Base-by-base conservation (phyloP, 805 yeast species). In the Starmerella asiatica region DNA sequence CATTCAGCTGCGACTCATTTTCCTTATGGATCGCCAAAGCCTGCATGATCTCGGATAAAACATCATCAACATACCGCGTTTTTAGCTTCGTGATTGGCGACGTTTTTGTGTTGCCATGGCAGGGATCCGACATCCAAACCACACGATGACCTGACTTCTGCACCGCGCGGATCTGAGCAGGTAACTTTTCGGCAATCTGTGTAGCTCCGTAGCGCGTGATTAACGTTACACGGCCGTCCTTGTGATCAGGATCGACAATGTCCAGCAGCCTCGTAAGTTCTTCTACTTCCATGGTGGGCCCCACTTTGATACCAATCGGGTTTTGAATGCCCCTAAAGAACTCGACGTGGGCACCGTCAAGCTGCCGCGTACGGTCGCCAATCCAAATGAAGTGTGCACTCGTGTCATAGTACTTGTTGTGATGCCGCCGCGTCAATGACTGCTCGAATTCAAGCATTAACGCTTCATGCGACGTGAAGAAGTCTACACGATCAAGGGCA, bases 301-400 rank as follows among this genome's bases (percentile, higher is more conserved):
- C 68, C 1, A 63, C 67, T 48, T 63, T 63, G 44, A 64, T 55
- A 4, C 68, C 68, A 35, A 63, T 60, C 3, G 68, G 68, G 44
- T 63, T 63, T 45, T 52, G 54, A 3, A 63, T 53, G 5, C 68
- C 68, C 23, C 68, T 48, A 55, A 63, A 63, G 45, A 60, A 63
- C 52, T 63, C 68, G 19, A 63, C 68, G 39, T 63, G 68, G n/a
- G 69, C 68, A 15, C 68, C 66, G 36, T 62, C 60, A 2, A 62
- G 48, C 50, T 64, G 69, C 9, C 68, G 51, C 1, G 68, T 63
- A 24, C 68, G 56, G 44, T 63, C 68, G 19, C 68, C 68, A 19
- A 63, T 64, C 68, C 68, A 63, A 21, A 63, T 51, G 46, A 63
- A 63, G 38, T 63, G 68, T 2, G 67, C 63, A 5, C 65, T 61